Base-by-base conservation (phyloP, 2,329 filamentous ascomycete genomes). In the Madurella mycetomatis region DNA sequence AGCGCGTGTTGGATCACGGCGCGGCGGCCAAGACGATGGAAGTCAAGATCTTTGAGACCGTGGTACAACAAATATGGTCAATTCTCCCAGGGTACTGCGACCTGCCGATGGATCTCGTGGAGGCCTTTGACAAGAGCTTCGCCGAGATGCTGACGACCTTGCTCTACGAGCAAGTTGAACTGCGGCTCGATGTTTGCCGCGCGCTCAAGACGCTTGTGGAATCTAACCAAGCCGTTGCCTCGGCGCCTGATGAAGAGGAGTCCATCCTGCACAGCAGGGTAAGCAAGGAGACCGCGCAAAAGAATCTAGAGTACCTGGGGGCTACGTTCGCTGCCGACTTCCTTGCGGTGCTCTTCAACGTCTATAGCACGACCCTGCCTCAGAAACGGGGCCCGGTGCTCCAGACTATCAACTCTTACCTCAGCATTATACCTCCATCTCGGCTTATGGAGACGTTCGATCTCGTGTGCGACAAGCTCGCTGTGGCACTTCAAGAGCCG, bases 261-360 rank as follows among this genome's bases (percentile, higher is more conserved):
- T 72, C 95, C 18, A 76, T 94, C 37, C 77, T 90, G 12, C 89
- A 92, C 67, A 87, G 87, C 64, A 81, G 92, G 47, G 82, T 96
- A 13, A 85, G 87, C 4, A 91, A 87, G 67, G 81, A 77, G 4
- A 78, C 84, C 40, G 92, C 94, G 0, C 76, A 84, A 68, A 85
- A 86, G 71, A 96, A 96, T 67, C 74, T 97, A 40, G 76, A 83
- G n/a, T 86, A 95, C 68, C 77, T 99, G 12, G 84, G 89, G 12
- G 47, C 53, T 15, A 76, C 76, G 1, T 92, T 94, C 66, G 81
- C 92, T 1, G 87, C 87, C 57, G 97, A 97, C 65, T 82, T 99
- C 72, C 82, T 99, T 41, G 92, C 94, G 7, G 92, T 97, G 0
- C 76, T 99, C n/a, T 97, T 99, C 79, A 99, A 99, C 68, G 92